A percentile compares a stretch with the other conserved stretches of the same genome.
phyloP scores from a whole-genome alignment of 805 yeast species.

The Kuraishia hungarica region DNA sequence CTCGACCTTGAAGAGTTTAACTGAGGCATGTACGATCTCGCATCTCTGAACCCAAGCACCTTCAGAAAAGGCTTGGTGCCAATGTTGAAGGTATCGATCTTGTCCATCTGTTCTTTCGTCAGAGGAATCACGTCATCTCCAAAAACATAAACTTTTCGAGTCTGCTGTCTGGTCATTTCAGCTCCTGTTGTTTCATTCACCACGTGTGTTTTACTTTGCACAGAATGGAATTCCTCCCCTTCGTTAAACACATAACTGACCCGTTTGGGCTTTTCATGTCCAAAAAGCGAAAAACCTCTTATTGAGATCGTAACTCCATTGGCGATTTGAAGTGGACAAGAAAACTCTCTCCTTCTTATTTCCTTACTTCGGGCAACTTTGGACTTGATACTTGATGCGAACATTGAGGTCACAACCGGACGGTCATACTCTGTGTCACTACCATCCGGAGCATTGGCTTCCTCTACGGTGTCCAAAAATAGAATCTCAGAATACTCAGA shows the following conservation, averaged over 20 bases:
- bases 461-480: slow-evolving; percentile 11
- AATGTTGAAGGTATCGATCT: slow-evolving; percentile 22
- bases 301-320: slow-evolving; percentile 53
- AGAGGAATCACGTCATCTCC: slow-evolving; percentile 38
- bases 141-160: slow-evolving; percentile 29
- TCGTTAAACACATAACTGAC: slow-evolving; percentile 45
- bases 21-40: slow-evolving; percentile 34
- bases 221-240: slow-evolving; percentile 43
- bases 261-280: slow-evolving; percentile 42
- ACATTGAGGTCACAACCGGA: slow-evolving; percentile 32
- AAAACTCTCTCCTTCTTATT: slow-evolving; percentile 53
- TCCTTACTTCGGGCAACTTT: slow-evolving; percentile 50
- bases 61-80: slow-evolving; percentile 42
- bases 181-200: slow-evolving; percentile 34
- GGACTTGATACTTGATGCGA: slow-evolving; percentile 32
- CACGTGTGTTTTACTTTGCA: slow-evolving; percentile 33
- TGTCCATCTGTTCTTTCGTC: slow-evolving; percentile 25
- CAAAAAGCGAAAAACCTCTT: slow-evolving; percentile 60
- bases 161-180: slow-evolving; percentile 24
- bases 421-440: slow-evolving; percentile 5
- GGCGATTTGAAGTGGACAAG: slow-evolving; percentile 50
- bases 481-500: slow-evolving; percentile 48
- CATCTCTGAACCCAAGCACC: slow-evolving; percentile 58
- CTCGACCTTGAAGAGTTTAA: slow-evolving; percentile 46
- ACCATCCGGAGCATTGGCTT: slow-evolving; percentile 1